Evolutionary conservation across 208 protist genomes (phyloP).

Genomic region (Kentomonas sorsogonicus): DNA sequence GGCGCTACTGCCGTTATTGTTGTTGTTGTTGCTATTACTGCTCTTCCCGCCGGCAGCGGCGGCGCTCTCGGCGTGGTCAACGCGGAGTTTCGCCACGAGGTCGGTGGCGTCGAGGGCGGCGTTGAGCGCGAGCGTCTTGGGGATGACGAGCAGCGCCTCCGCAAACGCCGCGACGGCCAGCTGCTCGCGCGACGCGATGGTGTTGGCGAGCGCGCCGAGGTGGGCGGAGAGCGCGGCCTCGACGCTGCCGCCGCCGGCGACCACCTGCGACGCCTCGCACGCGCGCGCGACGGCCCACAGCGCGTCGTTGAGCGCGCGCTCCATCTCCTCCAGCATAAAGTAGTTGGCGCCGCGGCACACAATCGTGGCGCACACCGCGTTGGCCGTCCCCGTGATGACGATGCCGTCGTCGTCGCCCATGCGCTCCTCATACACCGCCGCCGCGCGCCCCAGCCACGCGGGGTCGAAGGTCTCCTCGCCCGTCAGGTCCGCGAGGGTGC

Average conservation of each 20-base stretch:
- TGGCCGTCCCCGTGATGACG: conserved; percentile 87
- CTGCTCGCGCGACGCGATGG: conserved; percentile 97
- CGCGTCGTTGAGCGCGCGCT: conserved; percentile 98
- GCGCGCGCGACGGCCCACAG: conserved; percentile 98
- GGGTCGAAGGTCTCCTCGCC: conserved; percentile 97
- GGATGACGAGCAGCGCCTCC: conserved; percentile 97
- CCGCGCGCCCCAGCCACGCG: conserved; percentile 90
- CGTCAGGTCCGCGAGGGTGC: conserved; percentile 95
- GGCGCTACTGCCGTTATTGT: not conserved
- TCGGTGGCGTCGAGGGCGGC: conserved; percentile 98
- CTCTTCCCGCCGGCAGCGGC: not conserved
- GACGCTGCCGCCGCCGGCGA: conserved; percentile 98
- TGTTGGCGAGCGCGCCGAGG: conserved; percentile 97
- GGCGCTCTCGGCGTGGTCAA: conserved; percentile 85
- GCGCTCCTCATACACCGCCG: conserved; percentile 94
- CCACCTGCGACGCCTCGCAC: conserved; percentile 96
- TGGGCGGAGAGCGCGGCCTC: conserved; percentile 98
- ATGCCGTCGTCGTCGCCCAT: conserved; percentile 98
- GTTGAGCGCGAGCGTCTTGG: conserved; percentile 98
- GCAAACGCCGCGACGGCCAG: conserved; percentile 98
- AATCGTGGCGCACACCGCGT: conserved; percentile 91
- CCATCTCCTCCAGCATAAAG: conserved; percentile 97
- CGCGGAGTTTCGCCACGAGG: conserved; percentile 96
- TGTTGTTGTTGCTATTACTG: not conserved
- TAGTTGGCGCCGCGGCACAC: conserved; percentile 98